Conservation (phyloP, 768 basidiomycete genomes). For the Lactarius evosmus region DNA sequence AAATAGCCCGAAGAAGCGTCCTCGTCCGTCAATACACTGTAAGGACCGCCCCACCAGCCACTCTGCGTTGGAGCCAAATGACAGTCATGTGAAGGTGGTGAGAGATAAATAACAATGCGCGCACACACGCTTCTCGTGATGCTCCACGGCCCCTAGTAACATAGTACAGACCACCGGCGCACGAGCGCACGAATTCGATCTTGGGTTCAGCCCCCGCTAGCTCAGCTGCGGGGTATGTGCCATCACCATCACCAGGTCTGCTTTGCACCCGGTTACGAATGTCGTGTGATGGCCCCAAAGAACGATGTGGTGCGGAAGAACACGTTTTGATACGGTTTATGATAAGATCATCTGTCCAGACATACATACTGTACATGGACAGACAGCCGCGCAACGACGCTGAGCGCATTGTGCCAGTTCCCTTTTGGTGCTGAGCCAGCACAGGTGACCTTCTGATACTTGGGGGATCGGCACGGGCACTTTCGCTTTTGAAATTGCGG, state of each 20-base stretch:
- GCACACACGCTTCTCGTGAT: not conserved
- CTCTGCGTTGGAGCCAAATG: not conserved
- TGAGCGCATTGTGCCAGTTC: not conserved
- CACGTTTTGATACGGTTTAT: not conserved
- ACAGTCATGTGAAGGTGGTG: not conserved
- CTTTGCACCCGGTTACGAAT: not conserved
- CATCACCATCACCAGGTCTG: too few species aligned
- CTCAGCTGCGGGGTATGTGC: too few species aligned
- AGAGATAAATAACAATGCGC: not conserved
- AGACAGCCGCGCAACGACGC: not conserved
- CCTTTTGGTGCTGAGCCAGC: not conserved
- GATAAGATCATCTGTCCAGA: not conserved
- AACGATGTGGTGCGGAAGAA: not conserved
- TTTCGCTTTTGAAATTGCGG: not conserved
- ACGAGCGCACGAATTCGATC: not conserved
- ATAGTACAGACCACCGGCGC: not conserved
- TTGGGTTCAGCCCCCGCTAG: not conserved
- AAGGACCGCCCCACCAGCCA: not conserved
- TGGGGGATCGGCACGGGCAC: not conserved
- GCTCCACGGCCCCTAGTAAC: not conserved
- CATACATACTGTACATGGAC: too few species aligned
- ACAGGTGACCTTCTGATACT: not conserved
- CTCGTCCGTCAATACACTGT: too few species aligned
- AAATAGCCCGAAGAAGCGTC: not conserved
- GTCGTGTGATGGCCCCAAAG: not conserved